Conservation (phyloP, 208 protist genomes). For the Acanthamoeba triangularis region DNA sequence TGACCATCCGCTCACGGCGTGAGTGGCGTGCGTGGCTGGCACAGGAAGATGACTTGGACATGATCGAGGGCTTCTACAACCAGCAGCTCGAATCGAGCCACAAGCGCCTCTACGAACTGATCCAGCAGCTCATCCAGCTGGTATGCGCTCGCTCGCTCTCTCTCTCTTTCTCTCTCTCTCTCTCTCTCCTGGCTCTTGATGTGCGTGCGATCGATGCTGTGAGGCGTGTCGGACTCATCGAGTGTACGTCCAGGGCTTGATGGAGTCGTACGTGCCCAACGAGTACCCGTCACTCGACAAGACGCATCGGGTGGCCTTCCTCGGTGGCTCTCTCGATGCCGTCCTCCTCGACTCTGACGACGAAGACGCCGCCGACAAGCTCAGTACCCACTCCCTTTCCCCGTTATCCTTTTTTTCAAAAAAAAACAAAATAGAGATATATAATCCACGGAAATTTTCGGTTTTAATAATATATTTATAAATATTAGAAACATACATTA, state of each 20-base stretch:
- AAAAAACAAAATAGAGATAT: too few species aligned
- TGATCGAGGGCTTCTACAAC: constrained; percentile 2
- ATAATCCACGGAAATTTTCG: too few species aligned
- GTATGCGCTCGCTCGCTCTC: neutral
- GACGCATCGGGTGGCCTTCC: neutral
- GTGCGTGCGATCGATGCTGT: too few species aligned
- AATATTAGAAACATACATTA: too few species aligned
- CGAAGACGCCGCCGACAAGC: neutral
- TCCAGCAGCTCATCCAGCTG: constrained; percentile 25
- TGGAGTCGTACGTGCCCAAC: neutral
- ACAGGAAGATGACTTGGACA: neutral
- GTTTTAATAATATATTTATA: too few species aligned
- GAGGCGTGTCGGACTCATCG: too few species aligned
- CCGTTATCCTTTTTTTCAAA: too few species aligned
- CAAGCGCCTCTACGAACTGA: neutral
- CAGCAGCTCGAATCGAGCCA: neutral
- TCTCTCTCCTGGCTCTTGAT: too few species aligned
- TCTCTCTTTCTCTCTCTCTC: too few species aligned
- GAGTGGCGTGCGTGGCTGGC: too few species aligned
- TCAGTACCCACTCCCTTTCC: neutral
- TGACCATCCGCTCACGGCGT: too few species aligned
- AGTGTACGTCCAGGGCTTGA: too few species aligned
- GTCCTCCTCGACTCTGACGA: neutral
- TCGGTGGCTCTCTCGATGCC: neutral
- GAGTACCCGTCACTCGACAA: neutral